Evolutionary conservation across 148 eudicot species (phyloP).

Genomic region (Arctostaphylos glauca): DNA sequence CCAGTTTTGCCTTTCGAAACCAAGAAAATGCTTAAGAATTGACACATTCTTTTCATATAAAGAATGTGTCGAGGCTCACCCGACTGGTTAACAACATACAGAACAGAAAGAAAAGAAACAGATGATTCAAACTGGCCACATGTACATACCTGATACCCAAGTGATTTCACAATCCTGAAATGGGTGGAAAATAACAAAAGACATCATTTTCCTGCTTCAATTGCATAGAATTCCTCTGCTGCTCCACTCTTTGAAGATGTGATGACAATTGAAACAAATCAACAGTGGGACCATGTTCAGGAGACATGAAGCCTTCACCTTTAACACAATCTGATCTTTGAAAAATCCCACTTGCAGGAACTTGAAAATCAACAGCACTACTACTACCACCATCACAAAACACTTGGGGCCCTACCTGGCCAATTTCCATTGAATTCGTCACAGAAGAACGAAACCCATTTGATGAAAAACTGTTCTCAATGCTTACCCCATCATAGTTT

Average conservation of each 20-base stretch:
- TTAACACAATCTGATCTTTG: neutral
- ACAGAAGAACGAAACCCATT: neutral
- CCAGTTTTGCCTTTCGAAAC: no score
- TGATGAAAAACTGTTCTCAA: neutral
- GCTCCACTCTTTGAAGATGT: slow-evolving; percentile 36
- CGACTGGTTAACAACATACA: no score
- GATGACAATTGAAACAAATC: neutral
- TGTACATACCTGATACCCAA: neutral
- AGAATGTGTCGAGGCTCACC: no score
- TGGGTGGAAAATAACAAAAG: slow-evolving; percentile 11
- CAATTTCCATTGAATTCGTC: neutral
- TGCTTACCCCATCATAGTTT: neutral
- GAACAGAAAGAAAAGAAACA: no score
- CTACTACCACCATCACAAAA: neutral
- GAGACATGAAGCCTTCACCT: neutral
- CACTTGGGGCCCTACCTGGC: neutral
- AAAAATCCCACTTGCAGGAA: neutral
- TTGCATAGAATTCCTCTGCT: slow-evolving; percentile 39
- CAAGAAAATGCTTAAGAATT: no score
- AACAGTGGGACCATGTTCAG: neutral
- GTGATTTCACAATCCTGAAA: neutral
- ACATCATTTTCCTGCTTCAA: slow-evolving; percentile 29
- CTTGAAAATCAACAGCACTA: neutral
- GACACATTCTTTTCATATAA: no score
- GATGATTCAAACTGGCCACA: no score